A percentile compares a stretch with the other conserved stretches of the same genome.
Evolutionary conservation across 495 filamentous ascomycete genomes (phyloP).

Genomic region (Barbatosphaeria neglecta): DNA sequence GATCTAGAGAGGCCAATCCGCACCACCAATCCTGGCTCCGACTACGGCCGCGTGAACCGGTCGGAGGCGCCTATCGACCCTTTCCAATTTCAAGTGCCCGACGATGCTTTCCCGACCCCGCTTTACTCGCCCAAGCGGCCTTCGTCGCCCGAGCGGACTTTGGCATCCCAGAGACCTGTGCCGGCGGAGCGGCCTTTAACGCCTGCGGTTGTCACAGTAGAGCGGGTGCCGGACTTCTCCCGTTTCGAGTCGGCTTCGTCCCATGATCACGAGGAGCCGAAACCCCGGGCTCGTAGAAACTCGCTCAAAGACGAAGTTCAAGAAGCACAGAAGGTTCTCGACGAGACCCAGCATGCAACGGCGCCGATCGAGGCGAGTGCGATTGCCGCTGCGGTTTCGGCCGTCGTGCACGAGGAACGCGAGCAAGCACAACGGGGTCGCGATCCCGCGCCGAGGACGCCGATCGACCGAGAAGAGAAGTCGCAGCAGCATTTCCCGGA

Average conservation of each 20-base stretch:
- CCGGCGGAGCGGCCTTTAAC: conserved; percentile 23
- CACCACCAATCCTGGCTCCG: neutral
- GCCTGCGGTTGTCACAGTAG: conserved; percentile 30
- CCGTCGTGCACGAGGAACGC: conserved; percentile 16
- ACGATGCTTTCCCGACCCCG: conserved; percentile 35
- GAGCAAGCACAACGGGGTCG: conserved; percentile 7
- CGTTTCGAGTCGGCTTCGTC: conserved; percentile 9
- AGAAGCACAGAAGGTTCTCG: conserved; percentile 18
- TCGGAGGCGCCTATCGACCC: conserved; percentile 26
- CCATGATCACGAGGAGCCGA: conserved; percentile 12
- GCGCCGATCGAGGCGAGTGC: conserved; percentile 21
- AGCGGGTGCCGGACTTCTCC: conserved; percentile 32
- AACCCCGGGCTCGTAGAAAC: conserved; percentile 31
- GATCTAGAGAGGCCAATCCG: conserved; percentile 9
- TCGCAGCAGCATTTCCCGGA: too few species aligned
- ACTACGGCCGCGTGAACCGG: conserved; percentile 2
- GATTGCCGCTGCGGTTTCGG: conserved; percentile 23
- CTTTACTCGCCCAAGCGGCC: conserved; percentile 16
- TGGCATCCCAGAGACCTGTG: too few species aligned
- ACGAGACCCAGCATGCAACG: conserved; percentile 24
- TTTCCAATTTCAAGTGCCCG: conserved; percentile 38
- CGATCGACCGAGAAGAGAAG: too few species aligned
- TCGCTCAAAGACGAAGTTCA: conserved; percentile 26
- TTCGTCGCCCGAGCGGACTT: conserved; percentile 24
- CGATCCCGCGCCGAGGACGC: conserved; percentile 11